Base-by-base conservation (phyloP, 2,329 filamentous ascomycete species). In the Trichoderma atrobrunneum region DNA sequence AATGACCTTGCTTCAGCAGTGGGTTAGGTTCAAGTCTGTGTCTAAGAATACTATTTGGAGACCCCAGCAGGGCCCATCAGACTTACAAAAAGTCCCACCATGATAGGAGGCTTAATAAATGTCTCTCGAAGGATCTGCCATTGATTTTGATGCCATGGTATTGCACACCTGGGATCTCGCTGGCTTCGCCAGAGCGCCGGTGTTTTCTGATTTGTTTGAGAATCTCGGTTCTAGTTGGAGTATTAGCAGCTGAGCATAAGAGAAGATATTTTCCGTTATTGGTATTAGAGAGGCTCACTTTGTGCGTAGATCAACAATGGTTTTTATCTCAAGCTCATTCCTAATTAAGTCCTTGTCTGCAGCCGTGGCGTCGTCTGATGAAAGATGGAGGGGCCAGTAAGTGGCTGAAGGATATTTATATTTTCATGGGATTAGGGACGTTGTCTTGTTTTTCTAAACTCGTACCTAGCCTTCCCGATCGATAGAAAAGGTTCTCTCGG, bases 251-350 rank as follows among this genome's bases (percentile, higher is more conserved):
- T 34, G 24, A 76, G 18, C 36, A 32, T 36, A 16, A 7, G 7
- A 54, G 21, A 28, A 18, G 1, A 3, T 32, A 2, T 21, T 34
- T 30, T 28, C 3, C 3, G 12, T 12, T 28, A 1, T 3, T 14
- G 4, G n/a, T 6, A 26, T 5, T 10, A 7, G 57, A 7, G 10
- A n/a, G 24, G 69, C 80, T 73, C 85, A 93, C 89, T 91, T 89
- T 74, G 93, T 93, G 71, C 94, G 88, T 12, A 97, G 84, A 82
- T 97, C 94, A 73, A 97, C 87, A 54, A 97, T 88, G 3, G 90
- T 93, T 75, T 86, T 88, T 74, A 97, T 88, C 26, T 87, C 85
- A 75, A 91, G 86, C 36, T 89, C 85, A 8, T 89, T 81, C 11
- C 84, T 81, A 12, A 97, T 85, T 36, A 84, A 82, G 39, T 84